Percentiles rank a stretch among this genome's conserved stretches.
Conservation (phyloP, 257 asterid genomes). For the Anisodus tanguticus region DNA sequence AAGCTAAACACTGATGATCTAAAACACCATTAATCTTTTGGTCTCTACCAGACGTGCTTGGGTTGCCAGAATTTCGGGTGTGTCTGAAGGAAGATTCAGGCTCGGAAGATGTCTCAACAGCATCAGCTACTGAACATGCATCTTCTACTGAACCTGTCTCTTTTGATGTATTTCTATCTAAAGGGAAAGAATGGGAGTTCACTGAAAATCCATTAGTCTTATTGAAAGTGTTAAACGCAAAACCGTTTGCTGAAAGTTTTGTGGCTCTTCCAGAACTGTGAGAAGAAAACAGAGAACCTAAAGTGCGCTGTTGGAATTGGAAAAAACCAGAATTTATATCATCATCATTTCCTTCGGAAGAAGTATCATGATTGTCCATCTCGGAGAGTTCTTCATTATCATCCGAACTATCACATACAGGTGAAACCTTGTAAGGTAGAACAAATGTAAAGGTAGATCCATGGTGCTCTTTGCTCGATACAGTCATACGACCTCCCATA, state of each 20-base stretch:
- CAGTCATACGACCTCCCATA: slow-evolving; percentile 89
- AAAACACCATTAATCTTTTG: slow-evolving; percentile 29
- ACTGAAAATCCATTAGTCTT: slow-evolving; percentile 44
- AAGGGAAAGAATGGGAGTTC: slow-evolving; percentile 44
- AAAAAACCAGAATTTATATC: slow-evolving; percentile 65
- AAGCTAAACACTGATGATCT: slow-evolving; percentile 34
- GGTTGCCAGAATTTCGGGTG: slow-evolving; percentile 34
- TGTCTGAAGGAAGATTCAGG: slow-evolving; percentile 34
- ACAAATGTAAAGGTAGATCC: slow-evolving; percentile 87
- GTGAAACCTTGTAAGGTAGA: slow-evolving; percentile 76
- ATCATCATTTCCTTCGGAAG: slow-evolving; percentile 57
- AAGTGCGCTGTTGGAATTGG: slow-evolving; percentile 71
- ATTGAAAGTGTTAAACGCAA: slow-evolving; percentile 40
- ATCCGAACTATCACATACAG: slow-evolving; percentile 58
- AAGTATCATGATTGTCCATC: slow-evolving; percentile 48
- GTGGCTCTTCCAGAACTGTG: slow-evolving; percentile 57
- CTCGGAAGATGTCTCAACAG: slow-evolving; percentile 47
- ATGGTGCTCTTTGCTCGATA: slow-evolving; percentile 65
- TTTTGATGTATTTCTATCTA: slow-evolving; percentile 45
- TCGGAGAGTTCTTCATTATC: slow-evolving; percentile 76
- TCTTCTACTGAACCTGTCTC: slow-evolving; percentile 55
- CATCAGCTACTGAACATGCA: slow-evolving; percentile 45
- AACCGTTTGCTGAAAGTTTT: slow-evolving; percentile 45
- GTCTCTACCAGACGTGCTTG: slow-evolving; percentile 32
- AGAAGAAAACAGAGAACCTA: slow-evolving; percentile 66